A percentile compares a stretch with the other conserved stretches of the same genome.
Conservation (phyloP, 768 basidiomycete genomes). For the Leccinum longicurvipes region DNA sequence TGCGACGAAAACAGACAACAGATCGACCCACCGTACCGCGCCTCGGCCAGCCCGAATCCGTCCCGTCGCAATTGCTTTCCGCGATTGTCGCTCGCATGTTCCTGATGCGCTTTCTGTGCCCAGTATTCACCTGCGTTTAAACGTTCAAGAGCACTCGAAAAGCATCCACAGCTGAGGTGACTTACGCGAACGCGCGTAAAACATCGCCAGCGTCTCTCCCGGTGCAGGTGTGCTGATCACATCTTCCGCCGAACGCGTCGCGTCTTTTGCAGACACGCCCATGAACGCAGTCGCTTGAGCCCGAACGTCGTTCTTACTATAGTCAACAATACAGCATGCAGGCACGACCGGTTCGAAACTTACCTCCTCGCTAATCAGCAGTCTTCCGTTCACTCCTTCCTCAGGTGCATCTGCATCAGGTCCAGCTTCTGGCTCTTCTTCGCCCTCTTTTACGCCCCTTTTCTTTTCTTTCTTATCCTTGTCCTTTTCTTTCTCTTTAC, state of each 20-base stretch:
- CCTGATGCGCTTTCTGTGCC: conserved; percentile 64
- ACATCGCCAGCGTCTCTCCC: conserved; percentile 78
- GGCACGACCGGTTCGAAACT: rapidly evolving
- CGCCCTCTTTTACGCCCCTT: conserved; percentile 27
- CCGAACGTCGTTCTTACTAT: conserved; percentile 39
- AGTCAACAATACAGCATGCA: background rate
- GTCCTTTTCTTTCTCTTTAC: background rate
- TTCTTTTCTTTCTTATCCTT: conserved; percentile 7
- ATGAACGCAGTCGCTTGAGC: conserved; percentile 50
- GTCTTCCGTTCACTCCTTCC: conserved; percentile 14
- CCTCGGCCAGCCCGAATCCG: conserved; percentile 73
- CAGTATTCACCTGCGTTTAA: conserved; percentile 65
- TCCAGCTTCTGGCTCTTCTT: conserved; percentile 11
- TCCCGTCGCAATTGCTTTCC: conserved; percentile 78
- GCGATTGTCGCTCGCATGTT: conserved; percentile 52
- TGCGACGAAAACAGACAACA: background rate
- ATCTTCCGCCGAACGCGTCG: conserved; percentile 62
- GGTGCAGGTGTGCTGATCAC: conserved; percentile 75
- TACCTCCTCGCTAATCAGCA: conserved; percentile 5
- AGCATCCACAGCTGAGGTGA: conserved; percentile 1
- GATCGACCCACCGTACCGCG: conserved; percentile 54
- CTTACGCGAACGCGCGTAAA: conserved; percentile 79
- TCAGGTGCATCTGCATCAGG: background rate
- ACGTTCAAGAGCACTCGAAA: background rate
- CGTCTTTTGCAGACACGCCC: conserved; percentile 59